These are phyloP conservation scores for Phlebopus sp. DNA, from an alignment of 1,284 basidiomycete species.

Conservation along the genomic window DNA sequence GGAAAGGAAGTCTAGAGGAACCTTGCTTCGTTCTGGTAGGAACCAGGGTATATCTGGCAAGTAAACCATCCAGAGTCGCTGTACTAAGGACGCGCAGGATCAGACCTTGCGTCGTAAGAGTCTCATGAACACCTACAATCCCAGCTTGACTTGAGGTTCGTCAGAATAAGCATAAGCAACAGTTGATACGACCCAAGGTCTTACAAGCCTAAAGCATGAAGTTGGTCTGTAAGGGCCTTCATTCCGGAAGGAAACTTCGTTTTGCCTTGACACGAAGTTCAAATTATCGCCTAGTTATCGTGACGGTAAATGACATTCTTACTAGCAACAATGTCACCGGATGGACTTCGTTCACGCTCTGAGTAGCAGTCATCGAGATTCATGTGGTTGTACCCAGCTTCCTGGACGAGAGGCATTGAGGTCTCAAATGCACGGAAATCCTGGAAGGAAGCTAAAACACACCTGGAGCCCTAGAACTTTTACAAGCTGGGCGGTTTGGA, in stretches of 20 bases:
- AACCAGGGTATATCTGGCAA: slow-evolving; percentile 32
- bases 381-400: slow-evolving; percentile 50
- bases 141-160: slow-evolving; percentile 43
- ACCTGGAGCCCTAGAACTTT: slow-evolving; percentile 46
- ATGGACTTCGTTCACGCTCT: slow-evolving; percentile 44
- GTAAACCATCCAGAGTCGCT: slow-evolving; percentile 35
- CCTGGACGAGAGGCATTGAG: slow-evolving; percentile 30
- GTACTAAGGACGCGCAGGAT: slow-evolving; percentile 19
- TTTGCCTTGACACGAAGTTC: slow-evolving; percentile 33
- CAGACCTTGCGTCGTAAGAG: slow-evolving; percentile 2
- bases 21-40: slow-evolving; percentile 31
- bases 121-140: slow-evolving; percentile 36
- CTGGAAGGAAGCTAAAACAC: slow-evolving; percentile 24
- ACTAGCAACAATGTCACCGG: slow-evolving; percentile 49
- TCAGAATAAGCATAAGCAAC: slow-evolving; percentile 3
- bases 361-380: slow-evolving; percentile 62
- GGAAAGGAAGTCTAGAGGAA: background rate
- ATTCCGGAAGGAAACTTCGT: slow-evolving; percentile 49
- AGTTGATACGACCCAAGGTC: slow-evolving; percentile 16
- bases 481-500: slow-evolving; percentile 47
- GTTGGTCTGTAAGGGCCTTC: slow-evolving; percentile 47
- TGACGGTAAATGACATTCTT: slow-evolving; percentile 6
- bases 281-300: background rate
- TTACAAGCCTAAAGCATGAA: slow-evolving; percentile 53
- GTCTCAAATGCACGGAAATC: background rate